Base-by-base conservation (phyloP, 805 yeast genomes). In the Candida broadrunensis region DNA sequence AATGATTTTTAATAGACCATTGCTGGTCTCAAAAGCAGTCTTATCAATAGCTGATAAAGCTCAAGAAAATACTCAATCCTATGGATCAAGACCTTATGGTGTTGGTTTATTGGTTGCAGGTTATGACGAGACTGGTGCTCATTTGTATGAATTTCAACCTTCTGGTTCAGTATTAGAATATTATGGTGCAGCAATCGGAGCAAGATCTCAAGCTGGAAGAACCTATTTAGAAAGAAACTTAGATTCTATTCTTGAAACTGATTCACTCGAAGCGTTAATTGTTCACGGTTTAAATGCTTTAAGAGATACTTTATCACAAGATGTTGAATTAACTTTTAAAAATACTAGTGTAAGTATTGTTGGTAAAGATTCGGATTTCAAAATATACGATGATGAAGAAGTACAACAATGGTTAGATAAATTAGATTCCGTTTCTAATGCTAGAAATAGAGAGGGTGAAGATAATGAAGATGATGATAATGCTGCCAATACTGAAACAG, bases 11-110 rank as follows among this genome's bases (percentile, higher is more conserved):
- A 83, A 88, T 65, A 81, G 96, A 56, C 90, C 96, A 13, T 70
- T 93, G 45, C 83, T 87, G 47, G 81, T 90, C 14, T 80, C 84
- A 42, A 81, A 83, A 54, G 96, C 97, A 2, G 96, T 88, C 13
- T 73, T 80, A 51, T 70, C 89, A 41, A 80, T 93, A 56, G 96
- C 97, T 20, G 97, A 91, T 63, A 93, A 93, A 71, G 99, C 99
- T 0, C 99, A 93, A 67, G 83, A 80, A 51, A 91, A 93, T 67
- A 93, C 99, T 31, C 98, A 93, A 68, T 81, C 87, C 45, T 89
- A 93, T 56, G 98, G 98, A 6, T 85, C 91, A 9, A 83, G 99
- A 65, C 99, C 99, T 8, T 93, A 93, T 59, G 99, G 99, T 49
- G 99, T 93, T 17, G 99, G 99, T 3, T 73, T 93, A 48, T 70